Base-by-base conservation (phyloP, 495 filamentous ascomycete genomes). In the Monascus purpureus region DNA sequence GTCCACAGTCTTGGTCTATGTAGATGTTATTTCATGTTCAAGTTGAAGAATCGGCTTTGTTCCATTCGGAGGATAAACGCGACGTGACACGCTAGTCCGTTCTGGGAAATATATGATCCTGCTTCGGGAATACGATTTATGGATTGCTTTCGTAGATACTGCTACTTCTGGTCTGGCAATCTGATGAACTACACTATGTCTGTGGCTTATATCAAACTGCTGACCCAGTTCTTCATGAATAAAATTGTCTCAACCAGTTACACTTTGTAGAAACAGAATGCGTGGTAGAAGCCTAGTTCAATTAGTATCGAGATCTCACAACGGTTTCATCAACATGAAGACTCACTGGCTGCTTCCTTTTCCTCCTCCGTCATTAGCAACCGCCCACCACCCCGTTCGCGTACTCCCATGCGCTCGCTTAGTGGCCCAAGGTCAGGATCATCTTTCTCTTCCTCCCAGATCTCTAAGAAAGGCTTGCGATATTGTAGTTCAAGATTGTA, bases 401-500 rank as follows among this genome's bases (percentile, higher is more conserved):
- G 65, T 2, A 96, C 90, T 4, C 83, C 81, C 92, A 97, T 97
- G 3, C 85, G 72, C 60, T 95, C 87, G 42, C 83, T 88, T 35
- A 97, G 55, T 2, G 76, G 71, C 0, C 85, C 83, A 28, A 96
- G 54, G 25, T 80, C 73, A 0, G 61, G 61, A 45, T 92, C 78
- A 36, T 87, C 75, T 55, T 82, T 84, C 59, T 94, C 84, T 13
- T 85, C 74, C 33, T 80, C 70, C 84, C 88, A 94, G 18, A 96
- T 75, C 28, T 96, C 90, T 17, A 70, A 53, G 52, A 97, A 97
- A 0, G 75, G 67, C 54, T 82, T 83, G 47, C 90, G 80, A 39
- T 93, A 97, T 50, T 92, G 77, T 30, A 94, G 63, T 49, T 97
- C 90, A 2, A 97, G 74, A 47, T 92, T 93, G 59, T 88, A 95